phyloP scores from a whole-genome alignment of 352 stramenopile genomes.

The Phytopythium cucurbitacearum region DNA sequence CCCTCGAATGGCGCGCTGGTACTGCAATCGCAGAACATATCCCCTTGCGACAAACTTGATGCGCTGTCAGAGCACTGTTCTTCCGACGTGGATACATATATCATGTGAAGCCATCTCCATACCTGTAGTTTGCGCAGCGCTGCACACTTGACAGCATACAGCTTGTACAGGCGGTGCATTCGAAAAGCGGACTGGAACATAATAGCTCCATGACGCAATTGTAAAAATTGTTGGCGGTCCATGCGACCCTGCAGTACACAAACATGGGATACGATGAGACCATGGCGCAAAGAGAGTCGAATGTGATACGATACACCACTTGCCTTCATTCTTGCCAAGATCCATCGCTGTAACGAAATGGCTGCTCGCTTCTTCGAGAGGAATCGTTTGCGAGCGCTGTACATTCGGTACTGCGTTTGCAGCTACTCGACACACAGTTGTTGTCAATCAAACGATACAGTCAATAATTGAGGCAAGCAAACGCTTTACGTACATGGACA shows the following conservation, averaged over 20 bases:
- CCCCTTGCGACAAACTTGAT: conserved; percentile 39
- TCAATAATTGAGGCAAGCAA: neutral
- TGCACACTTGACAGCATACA: conserved; percentile 21
- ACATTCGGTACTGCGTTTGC: conserved; percentile 74
- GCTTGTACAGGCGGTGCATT: conserved; percentile 19
- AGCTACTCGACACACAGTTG: conserved; percentile 23
- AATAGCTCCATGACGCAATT: conserved; percentile 28
- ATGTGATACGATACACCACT: neutral
- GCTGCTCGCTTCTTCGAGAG: conserved; percentile 23
- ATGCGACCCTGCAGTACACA: conserved; percentile 15
- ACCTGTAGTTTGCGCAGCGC: conserved; percentile 29
- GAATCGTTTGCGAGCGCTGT: conserved; percentile 50
- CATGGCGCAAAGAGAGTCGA: no score
- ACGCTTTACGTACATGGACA: conserved; percentile 37
- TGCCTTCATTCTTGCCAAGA: conserved; percentile 52
- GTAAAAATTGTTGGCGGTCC: conserved; percentile 25
- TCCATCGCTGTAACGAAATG: conserved; percentile 50
- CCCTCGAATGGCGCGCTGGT: conserved; percentile 36
- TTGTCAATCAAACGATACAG: no score
- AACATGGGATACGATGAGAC: neutral
- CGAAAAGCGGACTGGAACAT: conserved; percentile 39
- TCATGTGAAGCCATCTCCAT: no score
- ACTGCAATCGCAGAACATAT: conserved; percentile 42
- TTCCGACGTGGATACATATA: no score
- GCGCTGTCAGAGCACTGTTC: no score